A percentile compares a stretch with the other conserved stretches of the same genome.
These are phyloP conservation scores for Zymoseptoria brevis DNA, from an alignment of 2,329 filamentous ascomycete species.

Conservation along the genomic window DNA sequence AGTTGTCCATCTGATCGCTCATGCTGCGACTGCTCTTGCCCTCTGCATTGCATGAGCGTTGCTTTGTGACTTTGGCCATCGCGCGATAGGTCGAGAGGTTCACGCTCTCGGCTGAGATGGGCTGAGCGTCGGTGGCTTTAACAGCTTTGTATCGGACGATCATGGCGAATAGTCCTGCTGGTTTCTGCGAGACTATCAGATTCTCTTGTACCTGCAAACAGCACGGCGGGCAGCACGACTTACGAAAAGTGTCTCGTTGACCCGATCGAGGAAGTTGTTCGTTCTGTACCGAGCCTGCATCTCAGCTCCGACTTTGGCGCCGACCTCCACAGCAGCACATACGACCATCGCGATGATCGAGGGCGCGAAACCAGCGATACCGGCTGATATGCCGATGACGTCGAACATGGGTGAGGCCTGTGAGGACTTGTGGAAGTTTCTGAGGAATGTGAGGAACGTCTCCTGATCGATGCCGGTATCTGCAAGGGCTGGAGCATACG, in stretches of 20 bases:
- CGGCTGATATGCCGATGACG: slow-evolving; percentile 25
- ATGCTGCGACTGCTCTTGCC: slow-evolving; percentile 7
- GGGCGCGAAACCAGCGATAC: slow-evolving; percentile 34
- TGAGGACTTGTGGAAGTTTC: slow-evolving; percentile 40
- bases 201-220: background rate
- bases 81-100: slow-evolving; percentile 32
- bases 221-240: background rate
- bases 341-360: slow-evolving; percentile 37
- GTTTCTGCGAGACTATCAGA: slow-evolving; percentile 25
- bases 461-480: slow-evolving; percentile 41
- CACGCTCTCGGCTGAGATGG: slow-evolving; percentile 21
- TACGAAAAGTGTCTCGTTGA: slow-evolving; percentile 50
- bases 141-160: slow-evolving; percentile 38
- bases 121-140: slow-evolving; percentile 3
- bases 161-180: slow-evolving; percentile 48
- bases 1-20: slow-evolving; percentile 26
- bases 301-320: slow-evolving; percentile 36
- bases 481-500: slow-evolving; percentile 45
- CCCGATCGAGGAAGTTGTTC: slow-evolving; percentile 48
- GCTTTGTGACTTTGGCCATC: slow-evolving; percentile 19
- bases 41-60: slow-evolving; percentile 2
- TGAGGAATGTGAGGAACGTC: slow-evolving; percentile 43
- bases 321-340: slow-evolving; percentile 38
- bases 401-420: slow-evolving; percentile 30
- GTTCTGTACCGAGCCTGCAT: slow-evolving; percentile 33